phyloP scores from a whole-genome alignment of 2,329 filamentous ascomycete species.

The Annulohypoxylon truncatum region DNA sequence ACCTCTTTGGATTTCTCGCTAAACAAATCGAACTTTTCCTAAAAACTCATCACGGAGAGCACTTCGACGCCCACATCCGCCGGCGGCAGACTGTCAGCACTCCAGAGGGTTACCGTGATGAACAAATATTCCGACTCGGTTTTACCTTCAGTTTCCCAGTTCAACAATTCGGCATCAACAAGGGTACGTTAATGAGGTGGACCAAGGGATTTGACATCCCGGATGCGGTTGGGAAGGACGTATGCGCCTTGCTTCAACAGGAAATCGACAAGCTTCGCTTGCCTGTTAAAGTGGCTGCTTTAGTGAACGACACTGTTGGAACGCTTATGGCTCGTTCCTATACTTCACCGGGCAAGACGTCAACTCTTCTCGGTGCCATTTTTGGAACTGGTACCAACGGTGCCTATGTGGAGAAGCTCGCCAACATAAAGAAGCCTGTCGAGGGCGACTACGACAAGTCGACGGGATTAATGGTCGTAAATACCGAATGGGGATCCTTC shows the following conservation, averaged over 20 bases:
- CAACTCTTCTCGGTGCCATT: constrained; percentile 92
- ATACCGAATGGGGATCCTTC: constrained; percentile 98
- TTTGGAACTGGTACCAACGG: constrained; percentile 98
- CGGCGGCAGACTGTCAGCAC: constrained; percentile 71
- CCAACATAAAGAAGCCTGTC: constrained; percentile 83
- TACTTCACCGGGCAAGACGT: constrained; percentile 86
- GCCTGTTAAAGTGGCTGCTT: constrained; percentile 91
- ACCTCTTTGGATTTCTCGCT: constrained; percentile 92
- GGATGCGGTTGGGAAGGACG: constrained; percentile 94
- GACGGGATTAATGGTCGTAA: constrained; percentile 96
- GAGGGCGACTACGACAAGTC: constrained; percentile 78
- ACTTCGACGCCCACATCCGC: constrained; percentile 78
- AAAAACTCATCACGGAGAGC: constrained; percentile 85
- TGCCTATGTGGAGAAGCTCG: constrained; percentile 93
- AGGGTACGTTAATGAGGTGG: constrained; percentile 93
- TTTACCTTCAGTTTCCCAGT: constrained; percentile 99
- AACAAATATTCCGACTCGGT: constrained; percentile 91
- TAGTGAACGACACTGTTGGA: constrained; percentile 97
- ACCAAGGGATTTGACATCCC: constrained; percentile 98
- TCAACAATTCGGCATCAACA: constrained; percentile 93
- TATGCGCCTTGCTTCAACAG: constrained; percentile 86
- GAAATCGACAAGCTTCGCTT: constrained; percentile 89
- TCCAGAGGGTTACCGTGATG: constrained; percentile 70
- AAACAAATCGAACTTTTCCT: constrained; percentile 93
- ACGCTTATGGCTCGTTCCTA: constrained; percentile 98